Base-by-base conservation (phyloP, 306 rosid species). In the Parietaria judaica region DNA sequence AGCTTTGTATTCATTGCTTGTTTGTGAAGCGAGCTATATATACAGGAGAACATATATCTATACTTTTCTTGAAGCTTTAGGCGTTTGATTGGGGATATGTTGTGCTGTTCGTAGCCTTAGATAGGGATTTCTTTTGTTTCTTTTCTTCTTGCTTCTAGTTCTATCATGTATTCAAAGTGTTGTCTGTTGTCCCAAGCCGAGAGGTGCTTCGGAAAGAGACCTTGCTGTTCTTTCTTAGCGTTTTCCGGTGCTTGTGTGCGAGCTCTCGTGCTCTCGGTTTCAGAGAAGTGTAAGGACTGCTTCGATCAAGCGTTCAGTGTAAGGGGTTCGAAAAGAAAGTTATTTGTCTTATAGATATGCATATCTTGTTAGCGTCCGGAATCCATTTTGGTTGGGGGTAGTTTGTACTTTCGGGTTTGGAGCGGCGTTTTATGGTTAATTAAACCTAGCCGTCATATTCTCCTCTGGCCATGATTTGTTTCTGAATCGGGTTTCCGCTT, bases 271-370 rank as follows among this genome's bases (percentile, higher is more conserved):
- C 62, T 68, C 69, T 61, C 78, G 58, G 36, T 59, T 34, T 67
- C 72, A 84, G 92, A 85, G 78, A 83, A 74, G 61, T 37, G 84
- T 54, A 81, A 77, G 81, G 63, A 37, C 60, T 74, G 80, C 67
- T 74, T 80, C 87, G 72, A 76, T 69, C 76, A 31, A 46, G 56
- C 83, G 83, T 79, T 79, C 77, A 74, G 80, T 44, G 95, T 83
- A 81, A 79, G 97, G 60, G 34, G 46, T n/a, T 36, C 12, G 31
- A 15, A 45, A 1, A 17, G 48, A 14, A 41, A 41, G 45, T 62
- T 46, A 34, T n/a, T 5, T n/a, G 65, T 59, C 61, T 45, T 44
- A 41, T 41, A 41, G 45, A 41, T 41, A 23, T 41, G 45, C 9
- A 41, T 54, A 10, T 34, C 47, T 13, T 31, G 44, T 63, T 49